These are phyloP conservation scores for Sindora glabra DNA, from an alignment of 306 rosid species.

Conservation along the genomic window DNA sequence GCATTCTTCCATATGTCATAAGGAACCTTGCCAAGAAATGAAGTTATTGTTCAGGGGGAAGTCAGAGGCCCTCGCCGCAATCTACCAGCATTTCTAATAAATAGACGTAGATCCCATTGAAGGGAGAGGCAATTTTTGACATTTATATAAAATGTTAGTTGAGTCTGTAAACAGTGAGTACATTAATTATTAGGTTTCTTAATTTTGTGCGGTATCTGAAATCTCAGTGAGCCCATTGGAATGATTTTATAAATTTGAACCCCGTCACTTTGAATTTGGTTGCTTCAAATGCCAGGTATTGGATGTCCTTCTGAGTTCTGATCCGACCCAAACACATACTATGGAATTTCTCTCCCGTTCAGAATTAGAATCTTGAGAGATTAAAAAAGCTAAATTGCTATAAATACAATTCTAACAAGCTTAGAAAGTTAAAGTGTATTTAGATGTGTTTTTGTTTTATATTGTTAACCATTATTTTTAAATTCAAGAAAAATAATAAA, in stretches of 20 bases:
- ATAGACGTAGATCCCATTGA: conserved; percentile 22
- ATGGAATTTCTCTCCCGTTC: no score
- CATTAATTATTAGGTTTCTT: conserved; percentile 19
- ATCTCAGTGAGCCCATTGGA: conserved; percentile 5
- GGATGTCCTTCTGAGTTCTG: no score
- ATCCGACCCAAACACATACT: no score
- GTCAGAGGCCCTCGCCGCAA: not conserved
- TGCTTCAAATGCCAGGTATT: no score
- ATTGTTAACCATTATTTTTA: no score
- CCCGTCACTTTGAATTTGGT: not conserved
- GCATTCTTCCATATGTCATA: conserved; percentile 79
- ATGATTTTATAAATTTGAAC: conserved; percentile 10
- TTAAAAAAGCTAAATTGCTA: no score
- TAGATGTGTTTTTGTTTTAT: no score
- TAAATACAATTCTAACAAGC: no score
- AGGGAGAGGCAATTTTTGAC: conserved; percentile 20
- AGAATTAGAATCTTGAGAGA: no score
- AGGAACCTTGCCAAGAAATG: conserved; percentile 64
- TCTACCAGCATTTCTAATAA: conserved; percentile 8
- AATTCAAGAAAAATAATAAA: no score
- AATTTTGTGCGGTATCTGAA: not conserved
- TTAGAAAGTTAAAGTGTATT: no score
- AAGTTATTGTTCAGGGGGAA: conserved; percentile 10
- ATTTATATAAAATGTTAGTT: no score
- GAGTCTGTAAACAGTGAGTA: conserved; percentile 25